Evolutionary conservation across 495 filamentous ascomycete genomes (phyloP), one percentile per base, ranked within the genome.

Genomic region (Daldinia concentrica): DNA sequence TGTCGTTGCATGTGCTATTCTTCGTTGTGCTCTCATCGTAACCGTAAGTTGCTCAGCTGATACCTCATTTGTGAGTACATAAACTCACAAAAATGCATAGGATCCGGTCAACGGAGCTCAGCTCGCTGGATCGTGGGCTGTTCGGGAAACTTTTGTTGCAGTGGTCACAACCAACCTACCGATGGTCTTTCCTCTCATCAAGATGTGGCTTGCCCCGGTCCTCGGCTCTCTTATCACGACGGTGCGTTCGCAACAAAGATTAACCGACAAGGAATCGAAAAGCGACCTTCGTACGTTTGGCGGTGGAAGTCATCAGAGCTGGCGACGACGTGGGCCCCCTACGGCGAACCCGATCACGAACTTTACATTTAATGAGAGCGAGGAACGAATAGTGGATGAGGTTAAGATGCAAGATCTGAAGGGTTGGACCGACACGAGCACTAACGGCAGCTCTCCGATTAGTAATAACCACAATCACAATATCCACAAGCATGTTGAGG

Each of bases 101-200:
- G 79, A 83, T 34, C 81, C 82, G 1, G 65, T 79, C 32, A 75
- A 83, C 24, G 85, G 85, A 41, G 84, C 84, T n/a, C 73, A 83
- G 39, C 72, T 81, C 1, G 82, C 83, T 12, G 81, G 81, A 24
- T 79, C 79, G 43, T 87, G 84, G 85, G 83, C 83, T 8, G 84
- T 83, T 0, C 81, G 85, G 6, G 85, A 86, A 60, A 82, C 84
- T 22, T 86, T 87, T 58, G 84, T 85, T 48, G 80, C 84, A 12
- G 82, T 86, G 6, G 68, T 86, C 17, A 86, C 82, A 0, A 85
- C 82, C 48, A 86, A 86, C 69, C 78, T 87, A 0, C 85, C 84
- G 4, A 85, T 86, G 82, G 71, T 87, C 12, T 86, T 86, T 79
- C 84, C 84, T 36, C 76, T 86, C 4, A 41, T 86, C 66, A 79